Base-by-base conservation (phyloP, 1,139 yeast species). In the Pneumocystis wakefieldiae region DNA sequence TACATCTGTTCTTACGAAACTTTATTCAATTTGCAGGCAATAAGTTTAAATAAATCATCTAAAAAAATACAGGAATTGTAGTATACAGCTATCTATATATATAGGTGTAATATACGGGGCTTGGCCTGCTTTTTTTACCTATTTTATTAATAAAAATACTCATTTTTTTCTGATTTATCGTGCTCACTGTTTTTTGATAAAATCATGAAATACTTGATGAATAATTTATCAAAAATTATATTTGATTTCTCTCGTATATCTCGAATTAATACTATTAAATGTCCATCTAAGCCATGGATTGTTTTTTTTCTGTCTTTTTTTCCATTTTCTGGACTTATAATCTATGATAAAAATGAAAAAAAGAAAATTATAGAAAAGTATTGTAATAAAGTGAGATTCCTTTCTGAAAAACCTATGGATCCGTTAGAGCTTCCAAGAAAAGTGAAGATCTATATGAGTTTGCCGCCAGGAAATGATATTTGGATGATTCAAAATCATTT, bases 241-340 rank as follows among this genome's bases (percentile, higher is more conserved):
- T 48, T 7, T 48, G 12, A 24, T 12, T 48, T 12, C 5, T 4
- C 19, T 2, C 2, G 19, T 6, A 24, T 48, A 12, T 19, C 32
- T 10, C 28, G n/a, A 4, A 24, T 48, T 48, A 48, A 15, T n/a
- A 2, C 32, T 24, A 10, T 19, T 24, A 29, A 28, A 53, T 75
- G 94, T 28, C 98, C 99, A 0, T 85, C 95, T 0, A 79, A 97
- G 67, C 92, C 91, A 76, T 91, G 97, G 98, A 75, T 83, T 78
- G 87, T 90, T 59, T 92, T 94, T 73, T 87, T 96, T 90, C 73
- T 85, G 0, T 83, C 87, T 10, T 73, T 87, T 1, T 83, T 85
- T 0, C 76, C 81, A 1, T 74, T 87, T 42, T 80, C 87, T 1
- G 92, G 95, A 15, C 87, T 90, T 17, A 79, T 85, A 41, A 81